Evolutionary conservation across 176 grass and related monocot species (phyloP), one percentile per base, ranked within the genome.

Genomic region (Dendrocalamus sinicus): DNA sequence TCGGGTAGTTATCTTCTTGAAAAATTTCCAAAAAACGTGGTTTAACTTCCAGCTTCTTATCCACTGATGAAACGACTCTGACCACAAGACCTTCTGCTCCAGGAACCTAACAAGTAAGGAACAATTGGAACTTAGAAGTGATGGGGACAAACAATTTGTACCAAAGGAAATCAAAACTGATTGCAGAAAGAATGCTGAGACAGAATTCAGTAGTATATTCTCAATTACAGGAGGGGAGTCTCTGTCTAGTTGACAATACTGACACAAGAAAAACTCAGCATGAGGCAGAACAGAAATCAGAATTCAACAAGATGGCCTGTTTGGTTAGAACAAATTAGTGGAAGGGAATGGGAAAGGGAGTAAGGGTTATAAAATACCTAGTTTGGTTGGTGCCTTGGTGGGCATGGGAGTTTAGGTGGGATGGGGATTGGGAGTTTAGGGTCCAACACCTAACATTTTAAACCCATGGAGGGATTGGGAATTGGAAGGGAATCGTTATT

Each of bases 21-120:
- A 99, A 99, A 87, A 99, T 96, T 83, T 99, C 97, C 67, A 99
- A 81, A 89, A 99, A 99, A n/a, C 89, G 94, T 67, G 89, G 92
- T 85, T 99, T 99, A 80, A 99, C 97, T 83, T 99, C 97, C 82
- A 99, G 82, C 76, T 99, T 99, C 87, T 99, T 99, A 89, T 99
- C 97, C 82, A 99, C 97, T 47, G 97, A 99, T 88, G 97, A 99
- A 82, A 99, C 92, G 85, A 99, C 97, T 87, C 97, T 94, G 67
- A 99, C 94, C 24, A 99, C 97, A 90, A 99, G 97, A 66, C 94
- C 92, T 87, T 99, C 97, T 48, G 89, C 97, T 77, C 92, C 97
- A 82, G 94, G 92, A 58, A 96, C 92, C 94, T 97, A 89, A 89
- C 44, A 86, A 61, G 71, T 76, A 78, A 30, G 78, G 53, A 67